Base-by-base conservation (phyloP, 2,329 filamentous ascomycete species). In the Aspergillus floridensis region DNA sequence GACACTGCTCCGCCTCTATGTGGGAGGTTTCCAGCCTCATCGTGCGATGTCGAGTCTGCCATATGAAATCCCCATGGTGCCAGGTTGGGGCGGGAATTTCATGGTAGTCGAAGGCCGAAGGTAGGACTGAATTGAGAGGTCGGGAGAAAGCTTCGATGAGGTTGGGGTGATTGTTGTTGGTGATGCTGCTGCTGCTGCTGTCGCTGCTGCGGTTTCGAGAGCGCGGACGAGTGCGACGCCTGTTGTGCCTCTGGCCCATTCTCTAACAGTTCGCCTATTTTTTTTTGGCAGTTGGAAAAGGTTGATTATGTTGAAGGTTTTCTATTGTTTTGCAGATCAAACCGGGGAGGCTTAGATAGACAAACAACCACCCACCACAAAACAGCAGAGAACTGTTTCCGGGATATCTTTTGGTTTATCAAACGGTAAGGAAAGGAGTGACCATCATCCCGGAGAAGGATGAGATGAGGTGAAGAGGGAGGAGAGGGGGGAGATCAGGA, bases 191-290 rank as follows among this genome's bases (percentile, higher is more conserved):
- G 63, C 56, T 66, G 64, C 69, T 64, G 60, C 54, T 66, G 64
- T 68, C 64, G 60, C 54, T 67, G 63, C 56, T 66, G 64, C 69
- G 67, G 61, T 75, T 72, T 65, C 72, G 73, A 59, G 73, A 74
- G 62, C 75, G 75, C 65, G 75, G 73, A 62, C 77, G 74, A 61
- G 74, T 77, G 53, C 77, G 76, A 63, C 78, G 74, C 71, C 78
- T 72, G 62, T 80, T 80, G 63, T 80, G 78, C 64, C 76, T 76
- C 65, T 79, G 78, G 67, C 77, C 77, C 77, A 80, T 80, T 62
- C 67, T 73, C 60, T 59, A 48, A 24, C 48, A 49, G 24, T 46
- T 58, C 46, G 31, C 32, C 41, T 46, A 46, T 55, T 57, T 26
- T 26, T 53, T 49, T 57, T 35, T 55, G 1, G 38, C 14, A 16